phyloP scores from a whole-genome alignment of 2,329 filamentous ascomycete species.

The Colletotrichum coccodes region DNA sequence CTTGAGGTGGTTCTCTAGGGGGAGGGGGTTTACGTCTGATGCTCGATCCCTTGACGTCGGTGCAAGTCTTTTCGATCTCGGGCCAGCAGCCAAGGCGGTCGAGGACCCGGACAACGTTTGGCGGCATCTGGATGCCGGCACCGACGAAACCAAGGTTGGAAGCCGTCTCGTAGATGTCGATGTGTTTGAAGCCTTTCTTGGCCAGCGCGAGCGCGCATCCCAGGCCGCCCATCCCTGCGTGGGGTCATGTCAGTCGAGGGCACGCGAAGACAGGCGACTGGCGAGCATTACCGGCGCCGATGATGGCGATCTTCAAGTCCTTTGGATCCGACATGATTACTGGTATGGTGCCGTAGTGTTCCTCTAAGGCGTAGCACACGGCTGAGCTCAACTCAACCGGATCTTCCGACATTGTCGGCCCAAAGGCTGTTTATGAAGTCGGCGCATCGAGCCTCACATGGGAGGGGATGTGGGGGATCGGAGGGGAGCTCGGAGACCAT shows the following conservation, averaged over 20 bases:
- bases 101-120: conserved; percentile 83
- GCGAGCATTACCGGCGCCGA: conserved; percentile 56
- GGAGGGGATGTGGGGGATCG: conserved; percentile 25
- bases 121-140: conserved; percentile 85
- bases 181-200: conserved; percentile 78
- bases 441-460: conserved; percentile 22
- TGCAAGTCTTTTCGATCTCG: conserved; percentile 76
- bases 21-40: conserved; percentile 66
- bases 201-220: conserved; percentile 78
- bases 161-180: conserved; percentile 80
- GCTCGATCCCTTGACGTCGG: conserved; percentile 76
- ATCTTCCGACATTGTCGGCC: not conserved
- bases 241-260: not conserved
- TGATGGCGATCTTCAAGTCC: conserved; percentile 53
- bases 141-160: conserved; percentile 83
- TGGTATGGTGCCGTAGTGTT: not conserved
- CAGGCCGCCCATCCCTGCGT: conserved; percentile 80
- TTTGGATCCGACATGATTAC: conserved; percentile 42
- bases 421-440: conserved; percentile 16
- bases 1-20: not conserved
- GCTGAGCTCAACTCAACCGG: not conserved
- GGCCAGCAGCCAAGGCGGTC: conserved; percentile 79
- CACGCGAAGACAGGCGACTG: not conserved
- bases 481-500: conserved; percentile 24
- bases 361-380: not conserved